phyloP scores from a whole-genome alignment of 2,329 filamentous ascomycete genomes.

The Xylaria sp. region DNA sequence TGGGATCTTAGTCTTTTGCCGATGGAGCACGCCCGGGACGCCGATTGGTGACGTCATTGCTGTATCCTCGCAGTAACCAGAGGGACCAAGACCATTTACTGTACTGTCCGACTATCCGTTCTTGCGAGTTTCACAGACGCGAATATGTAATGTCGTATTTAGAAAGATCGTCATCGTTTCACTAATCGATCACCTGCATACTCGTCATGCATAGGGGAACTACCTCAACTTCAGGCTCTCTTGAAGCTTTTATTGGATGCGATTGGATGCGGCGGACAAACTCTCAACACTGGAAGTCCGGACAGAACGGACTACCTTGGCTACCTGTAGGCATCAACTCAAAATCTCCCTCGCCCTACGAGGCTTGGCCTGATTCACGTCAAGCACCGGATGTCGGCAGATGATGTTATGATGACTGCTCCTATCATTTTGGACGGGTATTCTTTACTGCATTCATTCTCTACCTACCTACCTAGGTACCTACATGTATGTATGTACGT shows the following conservation, averaged over 20 bases:
- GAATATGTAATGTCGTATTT: background rate
- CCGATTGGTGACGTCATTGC: slow-evolving; percentile 15
- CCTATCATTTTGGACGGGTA: background rate
- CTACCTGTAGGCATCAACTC: slow-evolving; percentile 1
- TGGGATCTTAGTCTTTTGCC: background rate
- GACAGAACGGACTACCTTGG: background rate
- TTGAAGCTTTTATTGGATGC: background rate
- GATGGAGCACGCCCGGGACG: background rate
- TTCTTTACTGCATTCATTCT: background rate
- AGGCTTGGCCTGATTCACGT: background rate
- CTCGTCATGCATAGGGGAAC: background rate
- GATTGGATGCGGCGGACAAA: background rate
- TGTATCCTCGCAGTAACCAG: background rate
- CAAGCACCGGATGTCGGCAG: background rate
- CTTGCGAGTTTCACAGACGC: background rate
- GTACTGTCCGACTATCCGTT: no score
- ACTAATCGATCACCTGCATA: background rate
- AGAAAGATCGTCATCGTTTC: background rate
- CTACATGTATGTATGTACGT: no score
- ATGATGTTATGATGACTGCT: background rate
- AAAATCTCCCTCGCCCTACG: background rate
- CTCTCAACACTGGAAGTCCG: background rate
- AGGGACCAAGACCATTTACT: background rate
- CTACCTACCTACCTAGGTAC: no score
- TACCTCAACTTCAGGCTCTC: background rate